Evolutionary conservation across 2,329 filamentous ascomycete species (phyloP).

Genomic region (Helicocarpus griseus): DNA sequence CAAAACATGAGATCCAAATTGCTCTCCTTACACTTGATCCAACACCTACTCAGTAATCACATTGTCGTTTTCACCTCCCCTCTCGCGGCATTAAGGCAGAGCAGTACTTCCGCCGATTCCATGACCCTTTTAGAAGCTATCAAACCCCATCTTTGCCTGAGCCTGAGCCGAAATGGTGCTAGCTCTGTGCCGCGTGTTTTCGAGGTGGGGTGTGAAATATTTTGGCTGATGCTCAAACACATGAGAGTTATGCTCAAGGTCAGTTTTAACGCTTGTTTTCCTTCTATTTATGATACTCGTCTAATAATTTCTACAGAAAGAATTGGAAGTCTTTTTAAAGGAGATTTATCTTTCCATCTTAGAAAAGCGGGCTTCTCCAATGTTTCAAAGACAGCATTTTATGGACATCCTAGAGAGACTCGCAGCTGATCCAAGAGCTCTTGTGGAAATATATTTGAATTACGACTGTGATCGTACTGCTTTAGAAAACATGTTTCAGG

Average conservation of each 20-base stretch:
- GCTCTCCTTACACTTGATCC: conserved; percentile 88
- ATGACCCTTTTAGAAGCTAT: conserved; percentile 90
- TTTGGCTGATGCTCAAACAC: conserved; percentile 93
- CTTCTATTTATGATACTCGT: neutral
- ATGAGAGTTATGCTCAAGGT: conserved; percentile 91
- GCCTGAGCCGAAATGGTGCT: conserved; percentile 86
- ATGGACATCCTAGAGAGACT: conserved; percentile 76
- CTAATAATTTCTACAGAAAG: conserved; percentile 52
- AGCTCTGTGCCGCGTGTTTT: conserved; percentile 89
- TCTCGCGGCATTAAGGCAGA: conserved; percentile 83
- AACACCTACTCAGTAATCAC: conserved; percentile 91
- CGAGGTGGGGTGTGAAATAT: conserved; percentile 92
- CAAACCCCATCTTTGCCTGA: conserved; percentile 93
- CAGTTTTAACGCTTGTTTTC: conserved; percentile 17
- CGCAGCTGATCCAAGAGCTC: conserved; percentile 71
- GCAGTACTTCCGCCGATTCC: conserved; percentile 68
- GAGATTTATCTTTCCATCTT: conserved; percentile 92
- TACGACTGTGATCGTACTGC: conserved; percentile 92
- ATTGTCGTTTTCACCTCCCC: conserved; percentile 84
- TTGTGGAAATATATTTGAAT: conserved; percentile 95
- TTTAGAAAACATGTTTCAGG: conserved; percentile 93
- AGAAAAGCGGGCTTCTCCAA: conserved; percentile 74
- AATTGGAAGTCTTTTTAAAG: conserved; percentile 95
- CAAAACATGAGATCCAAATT: conserved; percentile 97
- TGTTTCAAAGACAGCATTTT: conserved; percentile 87